These are phyloP conservation scores for Aotearoamyces nothofagi DNA, from an alignment of 2,329 filamentous ascomycete species.

Conservation along the genomic window DNA sequence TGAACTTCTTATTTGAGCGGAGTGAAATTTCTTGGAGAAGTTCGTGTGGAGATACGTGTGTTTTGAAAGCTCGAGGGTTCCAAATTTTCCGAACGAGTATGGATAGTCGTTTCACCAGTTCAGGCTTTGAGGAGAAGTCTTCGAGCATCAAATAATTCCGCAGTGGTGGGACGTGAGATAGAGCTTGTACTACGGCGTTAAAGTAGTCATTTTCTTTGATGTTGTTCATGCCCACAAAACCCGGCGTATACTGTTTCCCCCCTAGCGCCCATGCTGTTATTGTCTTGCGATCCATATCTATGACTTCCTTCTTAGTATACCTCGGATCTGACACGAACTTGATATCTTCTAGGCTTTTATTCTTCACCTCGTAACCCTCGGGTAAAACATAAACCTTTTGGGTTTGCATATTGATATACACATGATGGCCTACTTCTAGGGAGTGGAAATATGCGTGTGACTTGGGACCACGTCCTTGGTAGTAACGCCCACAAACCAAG, in stretches of 20 bases:
- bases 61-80: slow-evolving; percentile 93
- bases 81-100: slow-evolving; percentile 92
- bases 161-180: slow-evolving; percentile 78
- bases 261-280: slow-evolving; percentile 59
- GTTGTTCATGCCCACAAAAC: slow-evolving; percentile 98
- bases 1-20: slow-evolving; percentile 84
- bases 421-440: slow-evolving; percentile 88
- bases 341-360: slow-evolving; percentile 90
- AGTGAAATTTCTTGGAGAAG: slow-evolving; percentile 88
- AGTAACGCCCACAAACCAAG: slow-evolving; percentile 95
- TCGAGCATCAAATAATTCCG: slow-evolving; percentile 88
- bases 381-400: slow-evolving; percentile 85
- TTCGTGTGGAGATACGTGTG: slow-evolving; percentile 93
- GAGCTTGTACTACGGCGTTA: slow-evolving; percentile 83
- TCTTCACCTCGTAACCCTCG: slow-evolving; percentile 92
- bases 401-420: slow-evolving; percentile 94
- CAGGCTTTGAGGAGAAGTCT: slow-evolving; percentile 56
- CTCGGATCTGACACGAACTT: slow-evolving; percentile 92
- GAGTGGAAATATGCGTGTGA: slow-evolving; percentile 97
- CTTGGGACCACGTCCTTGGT: slow-evolving; percentile 81
- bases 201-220: slow-evolving; percentile 99
- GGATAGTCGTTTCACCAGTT: slow-evolving; percentile 77
- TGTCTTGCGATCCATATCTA: slow-evolving; percentile 54
- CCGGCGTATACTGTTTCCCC: slow-evolving; percentile 77
- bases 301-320: slow-evolving; percentile 68